Percentiles rank a stretch among this genome's conserved stretches.
phyloP scores from a whole-genome alignment of 1,139 yeast genomes.

The Yamadazyma spencermartinsiae region DNA sequence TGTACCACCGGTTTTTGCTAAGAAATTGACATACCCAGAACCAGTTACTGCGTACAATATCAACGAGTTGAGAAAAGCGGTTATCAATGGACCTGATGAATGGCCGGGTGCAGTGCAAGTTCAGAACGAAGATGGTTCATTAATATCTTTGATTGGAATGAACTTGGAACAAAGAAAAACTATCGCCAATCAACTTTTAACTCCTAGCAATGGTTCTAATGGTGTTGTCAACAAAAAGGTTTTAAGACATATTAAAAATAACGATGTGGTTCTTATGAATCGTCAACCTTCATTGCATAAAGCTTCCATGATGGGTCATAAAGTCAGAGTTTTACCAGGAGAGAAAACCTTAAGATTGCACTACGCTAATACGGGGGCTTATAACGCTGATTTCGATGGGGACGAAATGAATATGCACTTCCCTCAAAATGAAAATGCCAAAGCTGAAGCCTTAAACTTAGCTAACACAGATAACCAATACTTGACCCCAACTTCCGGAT shows the following conservation, averaged over 20 bases:
- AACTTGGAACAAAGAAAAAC: slow-evolving; percentile 92
- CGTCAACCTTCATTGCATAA: slow-evolving; percentile 99
- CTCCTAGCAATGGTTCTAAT: slow-evolving; percentile 62
- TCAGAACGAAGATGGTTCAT: slow-evolving; percentile 93
- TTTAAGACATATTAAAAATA: slow-evolving; percentile 87
- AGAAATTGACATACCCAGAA: slow-evolving; percentile 93
- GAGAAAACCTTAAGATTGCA: slow-evolving; percentile 96
- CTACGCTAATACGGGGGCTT: slow-evolving; percentile 98
- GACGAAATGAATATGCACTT: slow-evolving; percentile 99
- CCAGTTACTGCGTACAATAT: slow-evolving; percentile 96
- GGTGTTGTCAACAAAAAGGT: slow-evolving; percentile 86
- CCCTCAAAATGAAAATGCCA: slow-evolving; percentile 97
- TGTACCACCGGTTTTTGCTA: slow-evolving; percentile 98
- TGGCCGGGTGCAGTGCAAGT: slow-evolving; percentile 99
- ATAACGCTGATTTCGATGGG: slow-evolving; percentile 99
- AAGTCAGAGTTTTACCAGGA: slow-evolving; percentile 93
- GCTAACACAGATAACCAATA: slow-evolving; percentile 98
- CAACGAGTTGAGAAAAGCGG: slow-evolving; percentile 89
- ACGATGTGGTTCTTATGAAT: slow-evolving; percentile 96
- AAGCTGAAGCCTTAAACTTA: slow-evolving; percentile 91
- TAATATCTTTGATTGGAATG: slow-evolving; percentile 85
- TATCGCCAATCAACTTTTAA: slow-evolving; percentile 89
- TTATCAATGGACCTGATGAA: slow-evolving; percentile 92
- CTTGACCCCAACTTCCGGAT: slow-evolving; percentile 96
- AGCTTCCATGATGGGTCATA: slow-evolving; percentile 99